phyloP scores from a whole-genome alignment of 2,329 filamentous ascomycete genomes.

The Monilinia vaccinii-corymbosi region DNA sequence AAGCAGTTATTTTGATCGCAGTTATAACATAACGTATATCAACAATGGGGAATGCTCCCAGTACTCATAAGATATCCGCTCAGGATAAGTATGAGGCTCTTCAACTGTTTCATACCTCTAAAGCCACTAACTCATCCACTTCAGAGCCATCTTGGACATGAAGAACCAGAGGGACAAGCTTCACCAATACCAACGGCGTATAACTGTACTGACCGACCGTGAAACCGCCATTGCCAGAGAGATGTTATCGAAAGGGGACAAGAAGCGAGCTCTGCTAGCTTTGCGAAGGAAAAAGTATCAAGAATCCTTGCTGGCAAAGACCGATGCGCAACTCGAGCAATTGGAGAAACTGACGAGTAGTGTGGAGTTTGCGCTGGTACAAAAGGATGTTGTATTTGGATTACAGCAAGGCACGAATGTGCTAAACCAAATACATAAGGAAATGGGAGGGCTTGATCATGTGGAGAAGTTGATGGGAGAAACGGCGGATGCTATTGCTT shows the following conservation, averaged over 20 bases:
- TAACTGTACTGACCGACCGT: conserved; percentile 73
- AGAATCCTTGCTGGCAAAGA: conserved; percentile 78
- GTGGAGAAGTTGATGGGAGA: conserved; percentile 95
- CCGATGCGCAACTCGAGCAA: conserved; percentile 88
- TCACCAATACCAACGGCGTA: conserved; percentile 88
- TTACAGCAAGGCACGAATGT: conserved; percentile 87
- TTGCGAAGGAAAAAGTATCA: conserved; percentile 96
- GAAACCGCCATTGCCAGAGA: conserved; percentile 80
- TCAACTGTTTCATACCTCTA: not conserved
- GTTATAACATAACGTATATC: not conserved
- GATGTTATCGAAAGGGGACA: conserved; percentile 74
- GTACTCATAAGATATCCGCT: conserved; percentile 56
- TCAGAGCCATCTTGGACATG: conserved; percentile 90
- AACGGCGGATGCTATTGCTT: conserved; percentile 79
- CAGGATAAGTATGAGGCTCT: conserved; percentile 71
- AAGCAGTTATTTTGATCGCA: too few relatives aligned
- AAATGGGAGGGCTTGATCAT: conserved; percentile 91
- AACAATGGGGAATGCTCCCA: conserved; percentile 55
- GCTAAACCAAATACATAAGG: conserved; percentile 79
- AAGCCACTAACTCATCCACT: conserved; percentile 2
- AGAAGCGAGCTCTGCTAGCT: conserved; percentile 72
- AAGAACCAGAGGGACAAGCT: conserved; percentile 97
- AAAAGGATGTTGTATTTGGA: conserved; percentile 92
- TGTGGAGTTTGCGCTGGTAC: conserved; percentile 92
- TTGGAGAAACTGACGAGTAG: conserved; percentile 79